Conservation (phyloP, 163 green algal species). For the Chlamydomonas reinhardtii region DNA sequence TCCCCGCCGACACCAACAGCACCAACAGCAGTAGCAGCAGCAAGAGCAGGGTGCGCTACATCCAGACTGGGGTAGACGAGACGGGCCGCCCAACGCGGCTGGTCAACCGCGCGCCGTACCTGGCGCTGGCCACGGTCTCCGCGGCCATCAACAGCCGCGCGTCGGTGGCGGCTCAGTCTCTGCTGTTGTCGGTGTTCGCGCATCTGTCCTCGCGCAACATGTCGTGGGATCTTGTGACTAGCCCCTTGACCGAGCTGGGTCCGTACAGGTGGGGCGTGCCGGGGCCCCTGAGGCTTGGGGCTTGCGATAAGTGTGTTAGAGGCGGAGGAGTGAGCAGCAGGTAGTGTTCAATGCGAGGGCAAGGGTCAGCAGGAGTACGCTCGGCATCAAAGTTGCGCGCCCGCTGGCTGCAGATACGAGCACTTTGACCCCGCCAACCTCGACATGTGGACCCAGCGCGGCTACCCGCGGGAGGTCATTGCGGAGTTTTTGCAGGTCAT, state of each 20-base stretch:
- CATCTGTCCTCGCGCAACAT: constrained; percentile 3
- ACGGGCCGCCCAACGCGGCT: not conserved
- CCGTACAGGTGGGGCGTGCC: constrained; percentile 28
- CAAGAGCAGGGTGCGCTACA: too few species aligned
- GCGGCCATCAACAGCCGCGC: constrained; percentile 3
- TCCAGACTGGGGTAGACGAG: too few species aligned
- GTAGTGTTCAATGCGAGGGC: too few species aligned
- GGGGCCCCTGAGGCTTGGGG: too few species aligned
- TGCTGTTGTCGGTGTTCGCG: constrained; percentile 8
- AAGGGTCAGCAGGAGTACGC: too few species aligned
- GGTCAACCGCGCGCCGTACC: constrained; percentile 43
- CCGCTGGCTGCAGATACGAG: constrained; percentile 24
- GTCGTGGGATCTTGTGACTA: constrained; percentile 29
- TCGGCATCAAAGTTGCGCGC: too few species aligned
- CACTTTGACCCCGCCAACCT: constrained; percentile 43
- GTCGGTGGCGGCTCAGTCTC: not conserved
- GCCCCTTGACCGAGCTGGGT: not conserved
- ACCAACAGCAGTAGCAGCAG: too few species aligned
- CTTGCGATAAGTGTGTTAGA: too few species aligned
- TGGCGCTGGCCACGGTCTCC: constrained; percentile 24
- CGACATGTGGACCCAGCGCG: not conserved
- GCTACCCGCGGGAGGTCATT: constrained; percentile 20
- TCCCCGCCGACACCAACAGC: not conserved
- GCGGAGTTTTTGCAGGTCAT: constrained; percentile 37
- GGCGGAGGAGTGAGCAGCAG: too few species aligned